These are phyloP conservation scores for Geotrichum siamense DNA, from an alignment of 1,139 yeast genomes.

Conservation along the genomic window DNA sequence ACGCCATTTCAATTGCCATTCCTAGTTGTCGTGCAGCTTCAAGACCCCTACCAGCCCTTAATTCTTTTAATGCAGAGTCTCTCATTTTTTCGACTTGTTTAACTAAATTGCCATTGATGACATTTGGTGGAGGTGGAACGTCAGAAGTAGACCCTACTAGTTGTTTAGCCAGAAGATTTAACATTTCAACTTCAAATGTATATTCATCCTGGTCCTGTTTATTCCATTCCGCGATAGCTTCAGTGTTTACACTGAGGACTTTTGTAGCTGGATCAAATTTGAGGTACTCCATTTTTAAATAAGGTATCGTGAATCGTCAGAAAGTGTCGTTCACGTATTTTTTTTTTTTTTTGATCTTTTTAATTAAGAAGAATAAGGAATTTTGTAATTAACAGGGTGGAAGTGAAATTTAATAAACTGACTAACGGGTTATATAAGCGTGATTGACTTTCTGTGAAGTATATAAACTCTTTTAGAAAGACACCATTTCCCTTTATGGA, in stretches of 20 bases:
- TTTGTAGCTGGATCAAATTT: slow-evolving; percentile 14
- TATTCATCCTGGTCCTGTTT: slow-evolving; percentile 7
- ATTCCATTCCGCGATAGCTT: slow-evolving; percentile 1
- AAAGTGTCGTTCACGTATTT: too few species aligned
- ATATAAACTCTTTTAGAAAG: too few species aligned
- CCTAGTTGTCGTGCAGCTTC: slow-evolving; percentile 72
- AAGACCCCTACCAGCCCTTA: slow-evolving; percentile 52
- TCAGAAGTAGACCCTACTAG: slow-evolving; percentile 55
- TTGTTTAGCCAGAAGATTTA: slow-evolving; percentile 57
- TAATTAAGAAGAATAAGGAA: too few species aligned
- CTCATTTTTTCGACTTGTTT: slow-evolving; percentile 66
- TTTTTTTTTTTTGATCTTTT: too few species aligned
- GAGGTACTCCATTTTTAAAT: slow-evolving; percentile 10
- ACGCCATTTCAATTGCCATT: slow-evolving; percentile 75
- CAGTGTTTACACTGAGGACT: slow-evolving; percentile 7
- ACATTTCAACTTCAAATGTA: slow-evolving; percentile 45
- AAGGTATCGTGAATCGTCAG: too few species aligned
- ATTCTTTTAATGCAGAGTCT: slow-evolving; percentile 60
- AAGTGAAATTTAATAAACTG: too few species aligned
- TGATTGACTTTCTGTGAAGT: too few species aligned
- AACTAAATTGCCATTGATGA: slow-evolving; percentile 40
- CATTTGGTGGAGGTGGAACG: slow-evolving; percentile 58
- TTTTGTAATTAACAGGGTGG: too few species aligned
- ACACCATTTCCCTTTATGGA: too few species aligned
- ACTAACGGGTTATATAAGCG: too few species aligned